phyloP scores from a whole-genome alignment of 2,329 filamentous ascomycete genomes.

The Chalara sp. region DNA sequence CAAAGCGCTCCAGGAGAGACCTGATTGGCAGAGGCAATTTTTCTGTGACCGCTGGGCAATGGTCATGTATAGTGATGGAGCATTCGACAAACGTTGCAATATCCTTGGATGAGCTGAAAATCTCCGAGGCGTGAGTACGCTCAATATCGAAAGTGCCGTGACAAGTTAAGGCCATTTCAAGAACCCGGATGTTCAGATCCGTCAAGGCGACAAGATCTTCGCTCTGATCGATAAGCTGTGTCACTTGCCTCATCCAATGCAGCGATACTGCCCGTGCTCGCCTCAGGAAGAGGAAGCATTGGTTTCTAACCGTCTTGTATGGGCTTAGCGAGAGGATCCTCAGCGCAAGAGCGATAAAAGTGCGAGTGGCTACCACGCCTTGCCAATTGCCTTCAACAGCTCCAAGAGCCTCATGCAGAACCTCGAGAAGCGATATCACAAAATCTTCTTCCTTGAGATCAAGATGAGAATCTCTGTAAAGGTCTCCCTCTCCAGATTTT shows the following conservation, averaged over 20 bases:
- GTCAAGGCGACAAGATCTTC: slow-evolving; percentile 22
- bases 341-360: slow-evolving; percentile 33
- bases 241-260: slow-evolving; percentile 29
- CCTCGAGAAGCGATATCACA: slow-evolving; percentile 24
- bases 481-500: background rate
- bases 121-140: slow-evolving; percentile 16
- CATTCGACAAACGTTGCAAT: no score
- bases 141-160: slow-evolving; percentile 37
- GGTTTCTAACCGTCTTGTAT: slow-evolving; percentile 10
- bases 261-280: slow-evolving; percentile 29
- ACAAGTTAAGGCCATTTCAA: slow-evolving; percentile 36
- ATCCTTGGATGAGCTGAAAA: no score
- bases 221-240: slow-evolving; percentile 6
- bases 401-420: slow-evolving; percentile 27
- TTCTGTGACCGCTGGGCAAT: no score
- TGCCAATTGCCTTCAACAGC: slow-evolving; percentile 45
- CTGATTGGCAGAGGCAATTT: no score
- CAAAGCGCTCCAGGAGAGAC: no score
- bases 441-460: slow-evolving; percentile 30
- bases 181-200: slow-evolving; percentile 27
- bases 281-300: slow-evolving; percentile 27
- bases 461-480: slow-evolving; percentile 29
- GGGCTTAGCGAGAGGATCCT: slow-evolving; percentile 35
- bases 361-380: slow-evolving; percentile 33
- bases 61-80: no score